Conservation (phyloP, 306 rosid genomes). For the barrel medic (Medicago truncatula) region DNA sequence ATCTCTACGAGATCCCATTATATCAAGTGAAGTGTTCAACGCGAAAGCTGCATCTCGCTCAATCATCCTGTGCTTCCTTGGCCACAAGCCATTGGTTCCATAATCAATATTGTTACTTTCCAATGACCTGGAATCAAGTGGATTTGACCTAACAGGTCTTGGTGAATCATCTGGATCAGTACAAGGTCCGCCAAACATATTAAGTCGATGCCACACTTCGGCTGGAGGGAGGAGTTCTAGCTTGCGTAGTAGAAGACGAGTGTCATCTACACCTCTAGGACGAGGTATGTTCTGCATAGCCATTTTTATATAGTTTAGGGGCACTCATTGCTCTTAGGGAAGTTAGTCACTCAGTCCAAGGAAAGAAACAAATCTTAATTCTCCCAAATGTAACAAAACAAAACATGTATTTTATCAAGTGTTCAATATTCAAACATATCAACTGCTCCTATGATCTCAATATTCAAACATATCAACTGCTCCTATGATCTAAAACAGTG, state of each 20-base stretch:
- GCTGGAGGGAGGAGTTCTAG: constrained; percentile 98
- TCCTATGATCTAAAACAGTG: constrained; percentile 1
- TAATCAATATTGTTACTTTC: constrained; percentile 64
- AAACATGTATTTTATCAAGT: constrained; percentile 14
- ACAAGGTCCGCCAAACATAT: constrained; percentile 93
- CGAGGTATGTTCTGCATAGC: constrained; percentile 85
- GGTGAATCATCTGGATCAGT: constrained; percentile 64
- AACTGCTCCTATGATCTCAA: constrained; percentile 16
- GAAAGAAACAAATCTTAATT: constrained; percentile 28
- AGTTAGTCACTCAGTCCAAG: neutral
- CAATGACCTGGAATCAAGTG: constrained; percentile 63
- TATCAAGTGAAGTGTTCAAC: constrained; percentile 80
- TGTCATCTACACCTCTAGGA: constrained; percentile 97
- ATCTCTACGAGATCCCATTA: constrained; percentile 98
- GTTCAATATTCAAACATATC: neutral
- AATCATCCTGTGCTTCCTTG: constrained; percentile 92
- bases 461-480: constrained; percentile 4
- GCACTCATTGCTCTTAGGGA: neutral
- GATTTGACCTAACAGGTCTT: constrained; percentile 31
- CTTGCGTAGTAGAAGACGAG: constrained; percentile 90
- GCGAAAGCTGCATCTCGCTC: constrained; percentile 99
- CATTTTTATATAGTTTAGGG: constrained; percentile 37
- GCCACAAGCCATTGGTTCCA: constrained; percentile 79
- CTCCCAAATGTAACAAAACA: constrained; percentile 18
- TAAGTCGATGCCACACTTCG: constrained; percentile 93